Evolutionary conservation across 495 filamentous ascomycete species (phyloP), one percentile per base, ranked within the genome.

Genomic region (Hypomontagnella submonticulosa): DNA sequence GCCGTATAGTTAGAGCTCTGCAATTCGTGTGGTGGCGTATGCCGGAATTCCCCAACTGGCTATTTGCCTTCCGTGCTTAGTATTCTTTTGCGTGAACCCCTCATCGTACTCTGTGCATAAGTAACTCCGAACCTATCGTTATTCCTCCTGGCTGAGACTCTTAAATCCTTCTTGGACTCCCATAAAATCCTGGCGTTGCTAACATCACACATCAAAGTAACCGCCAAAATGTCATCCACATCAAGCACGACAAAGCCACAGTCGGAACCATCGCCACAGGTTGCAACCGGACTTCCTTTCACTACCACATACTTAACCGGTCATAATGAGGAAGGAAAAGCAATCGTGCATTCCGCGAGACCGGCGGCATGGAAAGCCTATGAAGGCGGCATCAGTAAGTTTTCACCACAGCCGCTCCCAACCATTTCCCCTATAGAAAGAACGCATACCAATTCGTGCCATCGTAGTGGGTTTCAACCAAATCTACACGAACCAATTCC

Each of bases 401-500:
- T 6, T 61, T 51, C 42, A 12, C 16, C 5, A 10, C 10, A 49
- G n/a, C 16, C 13, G 4, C 34, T 16, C 32, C 18, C 19, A 12
- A 3, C 18, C 13, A 1, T 11, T 18, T 41, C n/a, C n/a, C n/a
- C n/a, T n/a, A n/a, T n/a, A n/a, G n/a, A n/a, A 15, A 37, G 9
- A 30, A n/a, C 23, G 9, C 36, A 41, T 52, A 15, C 53, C 52
- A n/a, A 64, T 46, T 2, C 18, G 15, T 12, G 11, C 13, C 1
- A 27, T 37, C 13, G 19, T 30, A 64, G 61, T 52, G 61, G 61
- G 65, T 7, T 73, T 73, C 56, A 69, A 69, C 57, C 69, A 69
- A 43, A 69, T 73, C 59, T 82, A 76, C 67, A 91, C 82, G 3
- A 88, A 84, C 13, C 67, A 72, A 72, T 87, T 87, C 77, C 88